phyloP scores from a whole-genome alignment of 2,329 filamentous ascomycete genomes.

The Pestalotiopsis sp. region DNA sequence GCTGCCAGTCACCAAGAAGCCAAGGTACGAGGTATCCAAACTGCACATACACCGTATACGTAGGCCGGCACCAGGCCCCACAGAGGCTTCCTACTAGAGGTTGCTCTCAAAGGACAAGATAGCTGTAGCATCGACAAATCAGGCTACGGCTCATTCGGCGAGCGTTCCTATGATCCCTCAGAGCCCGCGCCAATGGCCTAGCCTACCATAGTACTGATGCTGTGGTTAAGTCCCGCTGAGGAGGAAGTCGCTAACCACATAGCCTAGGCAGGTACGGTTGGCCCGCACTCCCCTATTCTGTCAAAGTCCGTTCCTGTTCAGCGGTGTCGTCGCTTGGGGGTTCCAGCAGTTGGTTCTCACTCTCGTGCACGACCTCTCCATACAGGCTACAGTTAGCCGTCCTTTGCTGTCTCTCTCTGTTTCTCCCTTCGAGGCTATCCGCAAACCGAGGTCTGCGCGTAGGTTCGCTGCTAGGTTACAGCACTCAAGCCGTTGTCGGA shows the following conservation, averaged over 20 bases:
- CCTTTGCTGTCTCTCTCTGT: too few relatives aligned
- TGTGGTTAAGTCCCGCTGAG: constrained; percentile 5
- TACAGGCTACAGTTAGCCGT: neutral
- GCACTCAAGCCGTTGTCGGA: neutral
- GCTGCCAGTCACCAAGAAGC: too few relatives aligned
- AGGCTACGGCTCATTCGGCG: constrained; percentile 51
- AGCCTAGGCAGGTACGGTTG: neutral
- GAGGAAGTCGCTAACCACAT: neutral
- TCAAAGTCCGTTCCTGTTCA: neutral
- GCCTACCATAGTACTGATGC: constrained; percentile 11
- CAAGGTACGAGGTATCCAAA: too few relatives aligned
- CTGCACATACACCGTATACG: too few relatives aligned
- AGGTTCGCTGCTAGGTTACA: constrained; percentile 2
- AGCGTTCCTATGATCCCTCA: constrained; percentile 36
- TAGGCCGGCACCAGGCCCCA: too few relatives aligned
- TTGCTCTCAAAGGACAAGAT: constrained; percentile 18
- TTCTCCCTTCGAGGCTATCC: too few relatives aligned
- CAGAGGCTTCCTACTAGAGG: too few relatives aligned
- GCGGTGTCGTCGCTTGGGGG: neutral
- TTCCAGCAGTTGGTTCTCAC: neutral
- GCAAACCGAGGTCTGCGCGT: neutral
- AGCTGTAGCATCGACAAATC: constrained; percentile 37
- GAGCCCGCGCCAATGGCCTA: constrained; percentile 22
- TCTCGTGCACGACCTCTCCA: neutral
- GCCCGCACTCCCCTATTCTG: neutral